Evolutionary conservation across 2,329 filamentous ascomycete genomes (phyloP).

Genomic region (Aspergillus vadensis): DNA sequence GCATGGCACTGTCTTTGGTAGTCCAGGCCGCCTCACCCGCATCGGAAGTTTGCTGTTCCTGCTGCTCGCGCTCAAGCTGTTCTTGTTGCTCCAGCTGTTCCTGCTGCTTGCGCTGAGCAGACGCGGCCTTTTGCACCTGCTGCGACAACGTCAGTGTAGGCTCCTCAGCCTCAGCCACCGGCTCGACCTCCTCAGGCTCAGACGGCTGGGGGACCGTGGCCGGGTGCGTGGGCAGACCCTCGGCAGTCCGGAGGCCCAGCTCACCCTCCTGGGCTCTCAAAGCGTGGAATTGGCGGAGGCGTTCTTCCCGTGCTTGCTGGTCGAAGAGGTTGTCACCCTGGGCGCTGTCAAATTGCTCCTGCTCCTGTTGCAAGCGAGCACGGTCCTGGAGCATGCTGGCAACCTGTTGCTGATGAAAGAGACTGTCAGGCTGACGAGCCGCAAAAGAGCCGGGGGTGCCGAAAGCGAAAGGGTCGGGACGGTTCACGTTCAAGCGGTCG

Average conservation of each 20-base stretch:
- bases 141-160: conserved; percentile 73
- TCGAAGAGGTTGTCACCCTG: conserved; percentile 51
- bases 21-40: conserved; percentile 58
- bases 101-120: conserved; percentile 42
- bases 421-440: conserved; percentile 48
- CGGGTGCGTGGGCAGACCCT: conserved; percentile 46
- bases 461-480: conserved; percentile 53
- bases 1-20: conserved; percentile 65
- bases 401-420: conserved; percentile 58
- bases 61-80: conserved; percentile 32
- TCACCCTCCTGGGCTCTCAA: conserved; percentile 72
- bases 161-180: conserved; percentile 34
- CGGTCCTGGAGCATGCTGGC: conserved; percentile 63
- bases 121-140: conserved; percentile 75
- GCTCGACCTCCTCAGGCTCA: conserved; percentile 29
- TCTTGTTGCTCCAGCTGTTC: conserved; percentile 37
- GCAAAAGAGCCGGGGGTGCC: conserved; percentile 49
- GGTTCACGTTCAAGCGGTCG: conserved; percentile 64
- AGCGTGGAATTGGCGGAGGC: conserved; percentile 81
- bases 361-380: conserved; percentile 62
- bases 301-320: conserved; percentile 60
- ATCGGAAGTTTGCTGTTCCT: conserved; percentile 35
- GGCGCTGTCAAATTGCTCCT: conserved; percentile 55
- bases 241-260: conserved; percentile 38
- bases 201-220: conserved; percentile 31